phyloP scores from a whole-genome alignment of 2,329 filamentous ascomycete species.

The Botryotinia narcissicola region DNA sequence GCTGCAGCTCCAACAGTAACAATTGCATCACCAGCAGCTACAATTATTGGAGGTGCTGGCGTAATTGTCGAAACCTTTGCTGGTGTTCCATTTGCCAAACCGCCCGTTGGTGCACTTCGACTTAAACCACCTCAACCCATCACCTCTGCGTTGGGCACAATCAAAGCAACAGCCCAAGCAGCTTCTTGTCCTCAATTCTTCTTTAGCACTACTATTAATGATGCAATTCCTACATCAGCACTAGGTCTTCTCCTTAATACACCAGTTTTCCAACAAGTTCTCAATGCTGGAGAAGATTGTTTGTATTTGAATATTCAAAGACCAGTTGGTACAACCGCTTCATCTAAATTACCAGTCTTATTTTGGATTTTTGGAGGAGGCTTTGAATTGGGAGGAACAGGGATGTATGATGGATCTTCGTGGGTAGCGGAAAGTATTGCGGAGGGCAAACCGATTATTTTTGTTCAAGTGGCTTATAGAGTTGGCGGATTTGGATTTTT shows the following conservation, averaged over 20 bases:
- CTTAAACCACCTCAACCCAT: slow-evolving; percentile 66
- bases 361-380: slow-evolving; percentile 72
- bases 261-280: slow-evolving; percentile 55
- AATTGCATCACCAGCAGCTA: slow-evolving; percentile 23
- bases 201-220: slow-evolving; percentile 49
- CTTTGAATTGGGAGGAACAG: slow-evolving; percentile 54
- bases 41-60: slow-evolving; percentile 23
- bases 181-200: slow-evolving; percentile 71
- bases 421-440: slow-evolving; percentile 47
- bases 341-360: slow-evolving; percentile 61
- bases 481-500: slow-evolving; percentile 73
- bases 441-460: slow-evolving; percentile 63
- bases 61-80: slow-evolving; percentile 60
- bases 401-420: slow-evolving; percentile 52
- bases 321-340: slow-evolving; percentile 53
- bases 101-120: slow-evolving; percentile 63
- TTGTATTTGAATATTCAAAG: slow-evolving; percentile 59
- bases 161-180: slow-evolving; percentile 57
- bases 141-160: slow-evolving; percentile 54
- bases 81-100: slow-evolving; percentile 72
- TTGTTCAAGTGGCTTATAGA: slow-evolving; percentile 76
- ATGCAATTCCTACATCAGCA: slow-evolving; percentile 42
- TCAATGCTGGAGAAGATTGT: slow-evolving; percentile 61
- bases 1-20: slow-evolving; percentile 19
- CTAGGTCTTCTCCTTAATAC: slow-evolving; percentile 52